These are phyloP conservation scores for Passalora sequoiae DNA, from an alignment of 2,329 filamentous ascomycete species.

Conservation along the genomic window DNA sequence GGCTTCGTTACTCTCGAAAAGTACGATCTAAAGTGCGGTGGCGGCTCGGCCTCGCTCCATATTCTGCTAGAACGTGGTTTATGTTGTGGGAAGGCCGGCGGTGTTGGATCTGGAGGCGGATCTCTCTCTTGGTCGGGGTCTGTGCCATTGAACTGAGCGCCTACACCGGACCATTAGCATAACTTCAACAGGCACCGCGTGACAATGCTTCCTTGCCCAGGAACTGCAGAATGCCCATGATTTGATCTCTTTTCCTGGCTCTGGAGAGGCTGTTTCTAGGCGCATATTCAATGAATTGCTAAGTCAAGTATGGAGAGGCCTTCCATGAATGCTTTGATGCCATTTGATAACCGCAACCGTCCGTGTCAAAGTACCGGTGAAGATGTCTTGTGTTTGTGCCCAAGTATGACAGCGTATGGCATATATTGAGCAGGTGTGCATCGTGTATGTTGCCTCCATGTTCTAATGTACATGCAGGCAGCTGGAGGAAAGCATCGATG, in stretches of 20 bases:
- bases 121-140: slow-evolving; percentile 30
- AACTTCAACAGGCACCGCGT: background rate
- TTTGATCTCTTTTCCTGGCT: no score
- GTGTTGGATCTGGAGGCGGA: slow-evolving; percentile 26
- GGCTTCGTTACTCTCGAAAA: slow-evolving; percentile 40
- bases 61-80: background rate
- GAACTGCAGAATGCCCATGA: no score
- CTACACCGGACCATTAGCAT: slow-evolving; percentile 6
- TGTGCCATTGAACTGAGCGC: slow-evolving; percentile 16
- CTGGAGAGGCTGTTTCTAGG: no score
- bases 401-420: no score
- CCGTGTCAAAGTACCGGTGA: no score
- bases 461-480: no score
- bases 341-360: no score
- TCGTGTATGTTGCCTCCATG: background rate
- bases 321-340: no score
- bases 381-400: no score
- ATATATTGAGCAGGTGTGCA: background rate
- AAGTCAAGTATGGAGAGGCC: no score
- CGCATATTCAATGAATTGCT: no score
- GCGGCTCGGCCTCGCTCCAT: slow-evolving; percentile 21
- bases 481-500: background rate
- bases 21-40: slow-evolving; percentile 41
- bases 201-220: no score
- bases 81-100: slow-evolving; percentile 25